Percentiles rank a stretch among this genome's conserved stretches.
These are phyloP conservation scores for Oryza australiensis DNA, from an alignment of 176 grass and related monocot genomes.

Conservation along the genomic window DNA sequence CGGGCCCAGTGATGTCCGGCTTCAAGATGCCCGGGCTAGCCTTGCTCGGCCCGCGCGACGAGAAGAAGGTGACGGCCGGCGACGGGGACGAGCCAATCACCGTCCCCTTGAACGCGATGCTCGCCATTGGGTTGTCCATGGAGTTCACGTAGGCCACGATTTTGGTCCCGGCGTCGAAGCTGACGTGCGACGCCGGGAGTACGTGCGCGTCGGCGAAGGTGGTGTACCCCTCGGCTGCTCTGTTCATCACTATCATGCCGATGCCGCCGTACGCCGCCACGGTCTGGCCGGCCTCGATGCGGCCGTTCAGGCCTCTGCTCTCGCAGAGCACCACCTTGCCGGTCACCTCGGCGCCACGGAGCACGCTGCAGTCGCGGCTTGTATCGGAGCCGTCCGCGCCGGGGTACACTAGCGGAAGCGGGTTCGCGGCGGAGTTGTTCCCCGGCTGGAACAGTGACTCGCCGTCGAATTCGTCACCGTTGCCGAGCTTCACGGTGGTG, in stretches of 20 bases:
- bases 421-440: slow-evolving; percentile 25
- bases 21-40: slow-evolving; percentile 69
- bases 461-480: slow-evolving; percentile 66
- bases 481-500: slow-evolving; percentile 62
- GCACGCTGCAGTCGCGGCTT: slow-evolving; percentile 66
- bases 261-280: slow-evolving; percentile 55
- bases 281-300: slow-evolving; percentile 46
- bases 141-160: slow-evolving; percentile 66
- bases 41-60: slow-evolving; percentile 69
- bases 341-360: slow-evolving; percentile 42
- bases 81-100: slow-evolving; percentile 60
- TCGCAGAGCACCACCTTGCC: slow-evolving; percentile 72
- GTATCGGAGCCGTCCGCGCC: slow-evolving; percentile 34
- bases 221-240: slow-evolving; percentile 51
- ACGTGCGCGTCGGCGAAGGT: slow-evolving; percentile 58
- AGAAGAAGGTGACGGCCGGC: slow-evolving; percentile 66
- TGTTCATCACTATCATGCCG: slow-evolving; percentile 67
- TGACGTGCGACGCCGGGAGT: slow-evolving; percentile 64
- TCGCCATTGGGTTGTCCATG: slow-evolving; percentile 47
- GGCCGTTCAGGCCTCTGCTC: slow-evolving; percentile 51
- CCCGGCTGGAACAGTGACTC: slow-evolving; percentile 68
- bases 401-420: slow-evolving; percentile 60
- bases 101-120: slow-evolving; percentile 66
- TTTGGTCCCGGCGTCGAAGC: slow-evolving; percentile 46
- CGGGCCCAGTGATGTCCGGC: slow-evolving; percentile 83